These are phyloP conservation scores for Mortierella claussenii DNA, from an alignment of 192 early-diverging fungal species.

Conservation along the genomic window DNA sequence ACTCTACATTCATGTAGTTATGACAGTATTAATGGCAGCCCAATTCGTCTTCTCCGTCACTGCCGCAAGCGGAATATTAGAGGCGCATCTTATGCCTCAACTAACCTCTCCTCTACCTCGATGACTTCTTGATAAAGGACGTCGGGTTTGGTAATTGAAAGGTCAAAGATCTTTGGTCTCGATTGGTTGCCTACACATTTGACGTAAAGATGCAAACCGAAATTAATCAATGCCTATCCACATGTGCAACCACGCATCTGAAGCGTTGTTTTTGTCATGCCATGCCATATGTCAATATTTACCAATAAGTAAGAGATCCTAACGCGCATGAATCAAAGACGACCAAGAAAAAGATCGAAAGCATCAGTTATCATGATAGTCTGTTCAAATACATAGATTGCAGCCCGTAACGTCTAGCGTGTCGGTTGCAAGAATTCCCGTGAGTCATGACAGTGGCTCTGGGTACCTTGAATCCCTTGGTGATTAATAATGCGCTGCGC, in stretches of 20 bases:
- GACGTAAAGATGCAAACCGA: neutral
- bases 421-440: too few relatives aligned
- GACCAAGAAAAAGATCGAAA: constrained; percentile 8
- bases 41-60: too few relatives aligned
- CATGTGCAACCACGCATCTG: too few relatives aligned
- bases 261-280: too few relatives aligned
- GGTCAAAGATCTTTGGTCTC: constrained; percentile 94
- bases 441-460: too few relatives aligned
- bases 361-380: neutral
- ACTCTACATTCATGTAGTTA: constrained; percentile 60
- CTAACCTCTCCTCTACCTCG: constrained; percentile 86
- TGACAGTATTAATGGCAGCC: neutral
- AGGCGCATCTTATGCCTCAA: neutral
- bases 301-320: constrained; percentile 62
- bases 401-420: too few relatives aligned
- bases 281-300: neutral
- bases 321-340: constrained; percentile 5
- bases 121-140: constrained; percentile 84
- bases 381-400: neutral
- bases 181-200: constrained; percentile 88
- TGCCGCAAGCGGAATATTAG: too few relatives aligned
- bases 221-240: too few relatives aligned
- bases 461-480: constrained; percentile 89
- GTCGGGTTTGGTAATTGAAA: constrained; percentile 86
- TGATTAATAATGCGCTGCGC: constrained; percentile 87